Percentiles rank a stretch among this genome's conserved stretches.
Evolutionary conservation across 345 rosid genomes (phyloP).

Genomic region (Citropsis articulata): DNA sequence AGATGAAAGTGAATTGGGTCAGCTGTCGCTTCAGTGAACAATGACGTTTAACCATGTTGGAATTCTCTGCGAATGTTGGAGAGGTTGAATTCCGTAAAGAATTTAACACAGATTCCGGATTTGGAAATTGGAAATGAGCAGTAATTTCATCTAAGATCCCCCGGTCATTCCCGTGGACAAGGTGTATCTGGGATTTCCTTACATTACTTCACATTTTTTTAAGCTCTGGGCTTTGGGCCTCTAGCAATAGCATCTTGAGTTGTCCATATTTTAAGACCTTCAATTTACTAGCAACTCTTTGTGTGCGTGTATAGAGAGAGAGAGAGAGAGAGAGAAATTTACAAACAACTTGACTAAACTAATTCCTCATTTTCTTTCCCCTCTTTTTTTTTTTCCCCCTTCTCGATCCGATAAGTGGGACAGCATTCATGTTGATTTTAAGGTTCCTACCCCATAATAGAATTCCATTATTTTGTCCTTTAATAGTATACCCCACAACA

Average conservation of each 20-base stretch:
- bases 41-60: too few relatives aligned
- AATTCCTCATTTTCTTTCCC: not conserved
- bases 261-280: not conserved
- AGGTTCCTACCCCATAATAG: not conserved
- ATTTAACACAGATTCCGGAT: not conserved
- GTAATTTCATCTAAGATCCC: not conserved
- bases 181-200: not conserved
- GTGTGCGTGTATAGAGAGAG: too few relatives aligned
- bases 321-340: not conserved
- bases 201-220: not conserved
- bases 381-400: not conserved
- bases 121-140: not conserved
- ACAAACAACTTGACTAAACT: constrained; percentile 7
- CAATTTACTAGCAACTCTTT: not conserved
- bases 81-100: not conserved
- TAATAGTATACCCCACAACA: constrained; percentile 17
- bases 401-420: not conserved
- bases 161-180: not conserved
- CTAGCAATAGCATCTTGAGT: not conserved
- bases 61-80: too few relatives aligned
- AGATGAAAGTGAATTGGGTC: too few relatives aligned
- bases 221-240: not conserved
- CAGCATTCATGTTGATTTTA: not conserved
- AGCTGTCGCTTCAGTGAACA: too few relatives aligned
- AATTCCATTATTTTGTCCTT: constrained; percentile 12